Evolutionary conservation across 176 grass and related monocot species (phyloP), one percentile per base, ranked within the genome.

Genomic region (Alloteropsis semialata): DNA sequence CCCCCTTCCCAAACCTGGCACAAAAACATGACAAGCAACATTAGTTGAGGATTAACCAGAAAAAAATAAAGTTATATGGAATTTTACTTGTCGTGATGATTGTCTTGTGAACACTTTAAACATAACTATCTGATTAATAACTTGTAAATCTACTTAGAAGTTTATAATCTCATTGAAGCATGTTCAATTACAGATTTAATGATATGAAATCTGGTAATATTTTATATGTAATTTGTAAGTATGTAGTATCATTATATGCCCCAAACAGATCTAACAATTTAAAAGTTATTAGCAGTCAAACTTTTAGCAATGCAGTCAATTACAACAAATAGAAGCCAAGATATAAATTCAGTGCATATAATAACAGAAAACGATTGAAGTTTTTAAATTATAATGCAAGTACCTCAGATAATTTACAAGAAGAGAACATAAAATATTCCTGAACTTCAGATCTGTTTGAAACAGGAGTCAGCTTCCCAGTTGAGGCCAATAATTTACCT

Each of bases 401-500:
- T 82, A 82, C 66, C 79, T 72, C 18, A 44, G 50, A 58, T 10
- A 82, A 71, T 58, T 65, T 11, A 79, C 59, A 79, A 24, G 56
- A 27, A 28, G 24, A 59, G 25, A 67, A 33, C 45, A 38, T 54
- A 12, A 38, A 5, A 2, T 71, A 17, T 44, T 45, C 25, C 7
- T 21, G n/a, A 46, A 58, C 51, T 15, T 82, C 51, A 45, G 65
- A 59, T 82, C 66, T 3, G 0, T 12, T 5, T 71, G 66, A 72
- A 34, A 8, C 17, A 21, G 17, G 5, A 53, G 34, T 36, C 19
- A 53, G 5, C 2, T 21, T 8, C 50, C 6, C 3, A 21, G 0
- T 8, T 53, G 50, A 2, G 19, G 19, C 50, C 50, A 53, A 2
- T 53, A 53, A 0, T 21, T 8, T 21, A 4, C 50, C 50, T 8